These are phyloP conservation scores for Penicillium freii DNA, from an alignment of 2,329 filamentous ascomycete genomes.

Conservation along the genomic window DNA sequence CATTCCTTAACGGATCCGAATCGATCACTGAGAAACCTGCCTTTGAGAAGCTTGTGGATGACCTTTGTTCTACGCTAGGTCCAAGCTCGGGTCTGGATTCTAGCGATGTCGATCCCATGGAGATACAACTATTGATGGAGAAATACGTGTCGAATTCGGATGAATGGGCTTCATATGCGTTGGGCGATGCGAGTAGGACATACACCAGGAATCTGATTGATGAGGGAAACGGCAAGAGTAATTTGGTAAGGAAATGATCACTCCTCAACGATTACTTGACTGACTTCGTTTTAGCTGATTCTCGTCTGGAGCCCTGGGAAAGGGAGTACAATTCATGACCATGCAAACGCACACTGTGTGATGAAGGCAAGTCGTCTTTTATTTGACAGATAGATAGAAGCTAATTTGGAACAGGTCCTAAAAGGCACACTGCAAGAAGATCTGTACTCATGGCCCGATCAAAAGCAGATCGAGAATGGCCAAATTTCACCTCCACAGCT, in stretches of 20 bases:
- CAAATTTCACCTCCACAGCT: slow-evolving; percentile 57
- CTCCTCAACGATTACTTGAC: slow-evolving; percentile 8
- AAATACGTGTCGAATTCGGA: slow-evolving; percentile 65
- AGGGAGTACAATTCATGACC: slow-evolving; percentile 82
- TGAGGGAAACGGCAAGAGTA: slow-evolving; percentile 79
- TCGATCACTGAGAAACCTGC: slow-evolving; percentile 16
- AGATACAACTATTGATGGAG: slow-evolving; percentile 71
- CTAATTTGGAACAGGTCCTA: slow-evolving; percentile 56
- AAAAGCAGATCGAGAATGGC: slow-evolving; percentile 46
- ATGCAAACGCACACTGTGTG: slow-evolving; percentile 83
- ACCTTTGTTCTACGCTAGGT: slow-evolving; percentile 72
- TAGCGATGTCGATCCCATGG: slow-evolving; percentile 72
- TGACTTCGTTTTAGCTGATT: slow-evolving; percentile 61
- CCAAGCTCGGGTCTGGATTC: slow-evolving; percentile 79
- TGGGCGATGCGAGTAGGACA: slow-evolving; percentile 65
- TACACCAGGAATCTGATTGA: slow-evolving; percentile 91
- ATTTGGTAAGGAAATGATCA: slow-evolving; percentile 55
- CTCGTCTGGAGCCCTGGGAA: slow-evolving; percentile 87
- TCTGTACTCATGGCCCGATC: slow-evolving; percentile 69
- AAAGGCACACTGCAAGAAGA: slow-evolving; percentile 77
- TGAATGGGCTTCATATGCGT: slow-evolving; percentile 74
- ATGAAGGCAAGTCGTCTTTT: slow-evolving; percentile 61
- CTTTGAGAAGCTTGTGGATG: slow-evolving; percentile 69
- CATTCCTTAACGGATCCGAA: slow-evolving; percentile 29
- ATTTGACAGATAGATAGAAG: background rate